Evolutionary conservation across 176 grass and related monocot species (phyloP).

Genomic region (Phoenix dactylifera): DNA sequence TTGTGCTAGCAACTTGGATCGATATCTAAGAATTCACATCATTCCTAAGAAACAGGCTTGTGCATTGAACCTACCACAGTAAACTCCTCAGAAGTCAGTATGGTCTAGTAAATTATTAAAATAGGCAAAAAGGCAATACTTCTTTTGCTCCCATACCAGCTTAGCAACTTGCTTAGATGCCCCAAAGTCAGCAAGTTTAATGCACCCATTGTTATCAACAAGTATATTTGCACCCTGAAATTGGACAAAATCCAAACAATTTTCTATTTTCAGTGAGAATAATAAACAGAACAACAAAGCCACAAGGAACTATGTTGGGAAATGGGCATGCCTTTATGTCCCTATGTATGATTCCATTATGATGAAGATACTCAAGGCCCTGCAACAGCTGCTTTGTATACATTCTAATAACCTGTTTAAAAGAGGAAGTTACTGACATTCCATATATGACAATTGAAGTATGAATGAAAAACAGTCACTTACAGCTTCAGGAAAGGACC

Average conservation of each 20-base stretch:
- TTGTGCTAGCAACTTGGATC: no score
- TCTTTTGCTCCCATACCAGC: conserved; percentile 41
- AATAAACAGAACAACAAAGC: not conserved
- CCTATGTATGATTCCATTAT: conserved; percentile 92
- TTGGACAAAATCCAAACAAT: conserved; percentile 1
- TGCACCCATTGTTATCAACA: conserved; percentile 98
- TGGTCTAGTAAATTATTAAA: no score
- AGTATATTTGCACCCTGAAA: conserved; percentile 97
- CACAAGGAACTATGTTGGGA: conserved; percentile 2
- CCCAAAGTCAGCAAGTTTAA: conserved; percentile 98
- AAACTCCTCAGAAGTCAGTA: no score
- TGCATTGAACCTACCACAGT: no score
- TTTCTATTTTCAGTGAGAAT: conserved; percentile 1
- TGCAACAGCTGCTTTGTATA: conserved; percentile 90
- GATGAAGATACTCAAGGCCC: conserved; percentile 96
- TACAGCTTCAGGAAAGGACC: conserved; percentile 90
- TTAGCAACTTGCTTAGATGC: conserved; percentile 96
- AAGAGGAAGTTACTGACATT: conserved; percentile 4
- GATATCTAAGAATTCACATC: no score
- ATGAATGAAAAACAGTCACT: conserved; percentile 22
- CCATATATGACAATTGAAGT: no score
- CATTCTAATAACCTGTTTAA: conserved; percentile 88
- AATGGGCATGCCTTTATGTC: conserved; percentile 76
- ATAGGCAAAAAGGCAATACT: not conserved
- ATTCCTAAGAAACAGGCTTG: no score